Evolutionary conservation across 495 filamentous ascomycete genomes (phyloP).

Genomic region (Podospora comata): DNA sequence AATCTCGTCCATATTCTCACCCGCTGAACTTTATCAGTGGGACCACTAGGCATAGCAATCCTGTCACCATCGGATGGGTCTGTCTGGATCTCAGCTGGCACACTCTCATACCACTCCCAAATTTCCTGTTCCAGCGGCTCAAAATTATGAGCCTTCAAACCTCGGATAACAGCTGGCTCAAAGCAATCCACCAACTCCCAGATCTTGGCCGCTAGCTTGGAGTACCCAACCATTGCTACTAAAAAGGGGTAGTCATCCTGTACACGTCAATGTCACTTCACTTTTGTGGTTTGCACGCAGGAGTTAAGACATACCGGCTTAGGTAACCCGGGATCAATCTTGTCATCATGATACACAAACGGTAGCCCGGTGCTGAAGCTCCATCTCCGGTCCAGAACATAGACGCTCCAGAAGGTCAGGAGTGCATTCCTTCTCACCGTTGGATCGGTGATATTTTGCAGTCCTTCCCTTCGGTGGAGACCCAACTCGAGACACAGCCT

Average conservation of each 20-base stretch:
- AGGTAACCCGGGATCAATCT: conserved; percentile 74
- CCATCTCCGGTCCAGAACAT: conserved; percentile 77
- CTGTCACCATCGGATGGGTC: conserved; percentile 19
- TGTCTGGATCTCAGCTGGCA: conserved; percentile 40
- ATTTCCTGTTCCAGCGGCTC: conserved; percentile 74
- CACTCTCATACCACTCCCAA: conserved; percentile 65
- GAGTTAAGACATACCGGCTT: conserved; percentile 59
- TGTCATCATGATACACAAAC: conserved; percentile 76
- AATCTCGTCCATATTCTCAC: conserved; percentile 61
- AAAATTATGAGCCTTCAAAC: conserved; percentile 60
- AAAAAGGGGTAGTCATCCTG: conserved; percentile 71
- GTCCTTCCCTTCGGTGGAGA: conserved; percentile 69
- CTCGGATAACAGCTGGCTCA: conserved; percentile 48
- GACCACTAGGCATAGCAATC: conserved; percentile 24
- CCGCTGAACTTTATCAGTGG: conserved; percentile 52
- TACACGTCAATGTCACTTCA: conserved; percentile 10
- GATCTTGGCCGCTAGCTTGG: conserved; percentile 71
- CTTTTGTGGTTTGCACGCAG: background rate
- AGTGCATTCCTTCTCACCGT: conserved; percentile 61
- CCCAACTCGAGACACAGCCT: conserved; percentile 78
- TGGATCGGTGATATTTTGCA: conserved; percentile 61
- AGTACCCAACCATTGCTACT: conserved; percentile 74
- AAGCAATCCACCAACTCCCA: conserved; percentile 66
- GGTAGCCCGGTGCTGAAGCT: conserved; percentile 78
- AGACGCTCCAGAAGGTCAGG: conserved; percentile 76